A percentile compares a stretch with the other conserved stretches of the same genome.
Conservation (phyloP, 306 rosid genomes). For the Cicer judaicum region DNA sequence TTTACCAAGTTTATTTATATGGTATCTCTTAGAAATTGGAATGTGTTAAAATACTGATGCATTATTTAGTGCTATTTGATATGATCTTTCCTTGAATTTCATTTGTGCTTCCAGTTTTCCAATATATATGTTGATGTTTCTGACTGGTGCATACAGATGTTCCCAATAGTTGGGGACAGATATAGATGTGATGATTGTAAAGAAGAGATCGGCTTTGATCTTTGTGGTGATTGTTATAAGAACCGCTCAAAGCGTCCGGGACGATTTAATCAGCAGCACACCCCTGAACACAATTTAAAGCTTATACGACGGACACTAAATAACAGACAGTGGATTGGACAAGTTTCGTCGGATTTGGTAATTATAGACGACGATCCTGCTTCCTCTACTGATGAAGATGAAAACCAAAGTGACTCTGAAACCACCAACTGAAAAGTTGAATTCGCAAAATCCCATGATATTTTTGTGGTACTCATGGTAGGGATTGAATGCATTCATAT, state of each 20-base stretch:
- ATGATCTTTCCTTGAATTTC: conserved; percentile 31
- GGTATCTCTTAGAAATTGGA: conserved; percentile 9
- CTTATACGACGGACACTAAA: conserved; percentile 20
- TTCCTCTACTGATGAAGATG: conserved; percentile 37
- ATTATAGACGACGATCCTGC: conserved; percentile 34
- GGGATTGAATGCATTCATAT: conserved; percentile 27
- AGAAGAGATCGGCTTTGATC: conserved; percentile 76
- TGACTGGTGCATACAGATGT: conserved; percentile 56
- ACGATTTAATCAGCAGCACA: conserved; percentile 93
- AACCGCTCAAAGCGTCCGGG: conserved; percentile 77
- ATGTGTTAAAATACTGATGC: conserved; percentile 16
- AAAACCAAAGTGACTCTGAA: conserved; percentile 44
- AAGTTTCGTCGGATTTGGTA: conserved; percentile 40
- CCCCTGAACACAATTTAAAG: conserved; percentile 71
- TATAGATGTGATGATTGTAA: conserved; percentile 73
- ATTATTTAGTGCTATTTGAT: conserved; percentile 5
- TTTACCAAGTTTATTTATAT: conserved; percentile 1
- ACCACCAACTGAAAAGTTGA: conserved; percentile 34
- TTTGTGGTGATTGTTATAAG: conserved; percentile 75
- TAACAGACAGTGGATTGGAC: conserved; percentile 14
- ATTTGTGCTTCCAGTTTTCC: conserved; percentile 21
- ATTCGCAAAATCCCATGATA: conserved; percentile 21
- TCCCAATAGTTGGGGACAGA: conserved; percentile 77
- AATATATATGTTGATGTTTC: conserved; percentile 7
- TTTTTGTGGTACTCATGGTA: conserved; percentile 6